These are phyloP conservation scores for Penicillium sp. DNA, from an alignment of 2,329 filamentous ascomycete species.

Conservation along the genomic window DNA sequence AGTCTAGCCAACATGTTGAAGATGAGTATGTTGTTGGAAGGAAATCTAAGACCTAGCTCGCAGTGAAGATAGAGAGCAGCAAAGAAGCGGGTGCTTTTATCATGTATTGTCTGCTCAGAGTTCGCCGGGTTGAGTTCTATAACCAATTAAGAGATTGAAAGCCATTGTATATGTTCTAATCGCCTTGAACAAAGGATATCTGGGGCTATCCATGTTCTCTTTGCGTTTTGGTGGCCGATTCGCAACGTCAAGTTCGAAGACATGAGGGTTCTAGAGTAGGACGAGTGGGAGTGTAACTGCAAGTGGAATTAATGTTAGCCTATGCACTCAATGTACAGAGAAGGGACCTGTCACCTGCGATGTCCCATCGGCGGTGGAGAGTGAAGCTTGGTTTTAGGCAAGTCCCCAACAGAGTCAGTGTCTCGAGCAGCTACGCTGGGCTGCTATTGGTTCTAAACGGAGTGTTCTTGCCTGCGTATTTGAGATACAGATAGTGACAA, in stretches of 20 bases:
- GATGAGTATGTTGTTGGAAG: neutral
- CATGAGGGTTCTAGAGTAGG: neutral
- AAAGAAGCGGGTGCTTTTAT: neutral
- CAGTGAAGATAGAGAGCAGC: neutral
- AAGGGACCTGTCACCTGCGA: neutral
- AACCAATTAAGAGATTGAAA: neutral
- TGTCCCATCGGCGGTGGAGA: no score
- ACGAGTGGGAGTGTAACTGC: neutral
- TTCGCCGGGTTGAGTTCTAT: no score
- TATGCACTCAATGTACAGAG: no score
- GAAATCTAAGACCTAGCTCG: accelerated
- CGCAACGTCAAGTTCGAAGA: neutral
- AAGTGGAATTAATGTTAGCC: no score
- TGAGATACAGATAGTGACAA: neutral
- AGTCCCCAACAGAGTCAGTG: neutral
- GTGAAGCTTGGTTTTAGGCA: neutral
- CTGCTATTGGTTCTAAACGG: neutral
- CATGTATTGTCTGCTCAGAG: neutral
- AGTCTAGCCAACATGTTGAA: neutral
- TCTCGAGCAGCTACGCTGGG: neutral
- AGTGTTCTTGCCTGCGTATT: neutral
- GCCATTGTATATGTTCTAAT: neutral
- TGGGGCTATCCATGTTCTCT: neutral
- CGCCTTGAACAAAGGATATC: no score
- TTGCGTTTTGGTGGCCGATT: neutral